Conservation (phyloP, 768 basidiomycete genomes). For the Austroboletus eburneus region DNA sequence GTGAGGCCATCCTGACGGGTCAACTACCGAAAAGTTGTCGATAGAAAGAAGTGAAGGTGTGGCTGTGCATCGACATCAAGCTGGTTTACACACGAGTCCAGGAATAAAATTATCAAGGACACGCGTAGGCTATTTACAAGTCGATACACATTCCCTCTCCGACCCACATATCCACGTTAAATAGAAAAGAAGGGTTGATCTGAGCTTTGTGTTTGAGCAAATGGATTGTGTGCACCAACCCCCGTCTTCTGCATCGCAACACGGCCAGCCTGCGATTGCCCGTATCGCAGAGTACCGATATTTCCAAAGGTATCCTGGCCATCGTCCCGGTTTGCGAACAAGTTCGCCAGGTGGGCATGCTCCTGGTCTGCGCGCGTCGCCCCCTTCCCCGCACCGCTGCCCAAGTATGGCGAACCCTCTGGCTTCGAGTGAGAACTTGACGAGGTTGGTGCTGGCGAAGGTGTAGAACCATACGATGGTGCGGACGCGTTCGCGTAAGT, state of each 20-base stretch:
- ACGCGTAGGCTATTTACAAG: constrained; percentile 12
- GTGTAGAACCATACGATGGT: constrained; percentile 31
- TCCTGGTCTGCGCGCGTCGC: constrained; percentile 59
- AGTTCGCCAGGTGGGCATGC: constrained; percentile 66
- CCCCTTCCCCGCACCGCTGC: constrained; percentile 15
- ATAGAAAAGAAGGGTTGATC: constrained; percentile 82
- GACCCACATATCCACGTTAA: constrained; percentile 27
- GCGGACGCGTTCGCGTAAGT: constrained; percentile 52
- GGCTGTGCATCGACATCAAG: no score
- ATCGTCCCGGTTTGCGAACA: constrained; percentile 88
- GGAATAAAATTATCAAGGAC: constrained; percentile 1
- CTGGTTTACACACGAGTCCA: no score
- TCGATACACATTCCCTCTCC: not conserved
- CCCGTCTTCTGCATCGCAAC: constrained; percentile 46
- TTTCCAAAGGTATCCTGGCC: constrained; percentile 98
- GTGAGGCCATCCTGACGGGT: constrained; percentile 21
- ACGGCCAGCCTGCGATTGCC: constrained; percentile 52
- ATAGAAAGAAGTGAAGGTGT: no score
- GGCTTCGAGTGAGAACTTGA: constrained; percentile 36
- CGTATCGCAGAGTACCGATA: constrained; percentile 70
- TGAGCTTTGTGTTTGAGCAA: constrained; percentile 44
- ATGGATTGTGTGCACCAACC: no score
- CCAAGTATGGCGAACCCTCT: constrained; percentile 23
- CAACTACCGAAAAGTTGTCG: not conserved
- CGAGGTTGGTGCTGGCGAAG: constrained; percentile 41